These are phyloP conservation scores for Eruca vesicaria DNA, from an alignment of 441 rosid genomes.

Conservation along the genomic window DNA sequence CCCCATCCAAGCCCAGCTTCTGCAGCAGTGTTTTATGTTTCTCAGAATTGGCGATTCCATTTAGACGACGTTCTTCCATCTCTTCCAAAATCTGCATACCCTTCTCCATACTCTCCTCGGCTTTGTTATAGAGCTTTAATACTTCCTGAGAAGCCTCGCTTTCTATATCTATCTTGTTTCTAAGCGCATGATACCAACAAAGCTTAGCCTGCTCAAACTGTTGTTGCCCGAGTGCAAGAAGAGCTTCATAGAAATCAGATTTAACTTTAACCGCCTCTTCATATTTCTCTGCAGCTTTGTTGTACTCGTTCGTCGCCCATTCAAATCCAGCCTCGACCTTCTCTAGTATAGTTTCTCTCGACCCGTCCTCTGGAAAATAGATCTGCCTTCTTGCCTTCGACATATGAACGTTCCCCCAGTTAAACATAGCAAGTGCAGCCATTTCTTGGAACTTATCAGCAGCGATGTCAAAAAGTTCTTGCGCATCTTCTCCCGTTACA, in stretches of 20 bases:
- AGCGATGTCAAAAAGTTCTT: slow-evolving; percentile 67
- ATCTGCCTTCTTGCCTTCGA: slow-evolving; percentile 76
- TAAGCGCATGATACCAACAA: slow-evolving; percentile 76
- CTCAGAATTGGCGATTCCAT: slow-evolving; percentile 54
- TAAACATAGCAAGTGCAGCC: slow-evolving; percentile 88
- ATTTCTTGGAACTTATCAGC: slow-evolving; percentile 89
- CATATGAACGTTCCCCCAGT: slow-evolving; percentile 93
- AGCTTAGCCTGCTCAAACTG: slow-evolving; percentile 88
- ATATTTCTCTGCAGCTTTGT: slow-evolving; percentile 56
- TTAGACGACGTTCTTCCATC: slow-evolving; percentile 59
- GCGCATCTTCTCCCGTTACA: slow-evolving; percentile 74
- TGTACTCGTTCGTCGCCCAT: slow-evolving; percentile 66
- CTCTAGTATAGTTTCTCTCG: slow-evolving; percentile 53
- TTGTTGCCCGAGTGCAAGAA: slow-evolving; percentile 81
- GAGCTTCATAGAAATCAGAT: slow-evolving; percentile 78
- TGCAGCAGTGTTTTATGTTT: slow-evolving; percentile 50
- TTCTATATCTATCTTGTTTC: slow-evolving; percentile 57
- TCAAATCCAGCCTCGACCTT: slow-evolving; percentile 56
- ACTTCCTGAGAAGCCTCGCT: slow-evolving; percentile 64
- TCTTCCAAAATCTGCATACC: slow-evolving; percentile 93
- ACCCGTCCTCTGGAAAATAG: slow-evolving; percentile 58
- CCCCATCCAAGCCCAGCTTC: slow-evolving; percentile 58
- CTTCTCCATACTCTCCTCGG: slow-evolving; percentile 81
- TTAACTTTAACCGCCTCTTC: slow-evolving; percentile 72
- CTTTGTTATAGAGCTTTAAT: slow-evolving; percentile 70